These are phyloP conservation scores for Nannochloris sp. DNA, from an alignment of 139 green algal species.

Conservation along the genomic window DNA sequence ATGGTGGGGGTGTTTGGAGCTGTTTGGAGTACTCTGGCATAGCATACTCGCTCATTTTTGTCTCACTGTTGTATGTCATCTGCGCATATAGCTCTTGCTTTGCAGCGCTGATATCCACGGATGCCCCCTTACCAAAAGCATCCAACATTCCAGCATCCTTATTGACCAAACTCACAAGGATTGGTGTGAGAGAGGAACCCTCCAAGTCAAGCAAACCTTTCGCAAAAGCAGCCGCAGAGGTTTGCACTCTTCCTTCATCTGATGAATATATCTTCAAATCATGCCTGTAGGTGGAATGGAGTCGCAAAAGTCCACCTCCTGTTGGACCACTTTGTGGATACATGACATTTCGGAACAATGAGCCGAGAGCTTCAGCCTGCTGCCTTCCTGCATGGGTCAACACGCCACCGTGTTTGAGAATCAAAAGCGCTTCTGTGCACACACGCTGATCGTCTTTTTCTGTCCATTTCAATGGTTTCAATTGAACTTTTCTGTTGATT, in stretches of 20 bases:
- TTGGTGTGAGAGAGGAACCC: conserved; percentile 76
- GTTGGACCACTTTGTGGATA: conserved; percentile 68
- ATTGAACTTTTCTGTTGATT: conserved; percentile 97
- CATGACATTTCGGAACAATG: conserved; percentile 89
- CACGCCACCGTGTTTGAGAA: conserved; percentile 80
- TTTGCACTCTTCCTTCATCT: conserved; percentile 82
- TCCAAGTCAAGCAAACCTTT: conserved; percentile 94
- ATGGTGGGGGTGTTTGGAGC: conserved; percentile 23
- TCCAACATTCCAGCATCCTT: conserved; percentile 92
- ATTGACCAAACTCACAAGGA: conserved; percentile 84
- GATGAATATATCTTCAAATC: conserved; percentile 99
- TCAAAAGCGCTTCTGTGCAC: conserved; percentile 52
- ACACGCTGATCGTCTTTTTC: conserved; percentile 6
- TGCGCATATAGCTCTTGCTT: conserved; percentile 68
- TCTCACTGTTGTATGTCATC: conserved; percentile 60
- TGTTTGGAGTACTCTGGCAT: conserved; percentile 8
- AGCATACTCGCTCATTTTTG: conserved; percentile 13
- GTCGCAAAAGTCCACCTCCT: conserved; percentile 81
- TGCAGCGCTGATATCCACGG: conserved; percentile 61
- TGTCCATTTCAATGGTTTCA: conserved; percentile 76
- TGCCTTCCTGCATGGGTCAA: conserved; percentile 77
- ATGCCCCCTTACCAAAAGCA: conserved; percentile 76
- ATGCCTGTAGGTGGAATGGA: conserved; percentile 97
- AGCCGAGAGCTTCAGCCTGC: conserved; percentile 85
- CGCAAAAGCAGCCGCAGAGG: conserved; percentile 72